Conservation (phyloP, 2,329 filamentous ascomycete species). For the Epichloe bromicola region DNA sequence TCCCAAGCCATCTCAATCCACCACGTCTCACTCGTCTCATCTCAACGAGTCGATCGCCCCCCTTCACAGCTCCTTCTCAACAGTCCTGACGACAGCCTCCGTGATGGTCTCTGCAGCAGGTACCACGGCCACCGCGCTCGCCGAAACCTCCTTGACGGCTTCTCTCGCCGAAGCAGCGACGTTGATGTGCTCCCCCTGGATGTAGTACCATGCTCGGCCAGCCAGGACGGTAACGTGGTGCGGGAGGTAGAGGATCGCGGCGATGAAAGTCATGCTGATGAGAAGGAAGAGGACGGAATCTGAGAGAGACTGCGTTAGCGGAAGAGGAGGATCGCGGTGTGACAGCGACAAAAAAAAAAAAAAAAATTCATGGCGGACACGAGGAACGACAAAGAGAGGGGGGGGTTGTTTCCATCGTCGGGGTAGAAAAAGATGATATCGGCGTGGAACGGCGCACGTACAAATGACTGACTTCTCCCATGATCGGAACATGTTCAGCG, state of each 20-base stretch:
- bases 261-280: slow-evolving; percentile 73
- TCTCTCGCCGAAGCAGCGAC: slow-evolving; percentile 24
- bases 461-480: slow-evolving; percentile 97
- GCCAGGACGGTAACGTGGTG: slow-evolving; percentile 76
- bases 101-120: slow-evolving; percentile 9
- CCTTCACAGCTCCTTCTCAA: slow-evolving; percentile 22
- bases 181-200: slow-evolving; percentile 57
- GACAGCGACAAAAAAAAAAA: neutral
- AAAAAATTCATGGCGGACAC: no score
- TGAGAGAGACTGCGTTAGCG: slow-evolving; percentile 23
- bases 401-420: no score
- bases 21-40: no score
- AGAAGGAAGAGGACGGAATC: slow-evolving; percentile 89
- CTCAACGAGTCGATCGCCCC: no score
- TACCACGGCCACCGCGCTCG: slow-evolving; percentile 15
- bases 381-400: no score
- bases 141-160: slow-evolving; percentile 19
- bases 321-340: neutral
- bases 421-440: no score
- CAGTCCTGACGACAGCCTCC: slow-evolving; percentile 12
- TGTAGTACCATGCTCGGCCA: slow-evolving; percentile 87
- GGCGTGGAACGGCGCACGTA: slow-evolving; percentile 38
- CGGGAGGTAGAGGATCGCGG: slow-evolving; percentile 82
- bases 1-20: neutral
- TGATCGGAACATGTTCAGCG: slow-evolving; percentile 92